Base-by-base conservation (phyloP, 1,284 basidiomycete species). In the Hemileia vastatrix region DNA sequence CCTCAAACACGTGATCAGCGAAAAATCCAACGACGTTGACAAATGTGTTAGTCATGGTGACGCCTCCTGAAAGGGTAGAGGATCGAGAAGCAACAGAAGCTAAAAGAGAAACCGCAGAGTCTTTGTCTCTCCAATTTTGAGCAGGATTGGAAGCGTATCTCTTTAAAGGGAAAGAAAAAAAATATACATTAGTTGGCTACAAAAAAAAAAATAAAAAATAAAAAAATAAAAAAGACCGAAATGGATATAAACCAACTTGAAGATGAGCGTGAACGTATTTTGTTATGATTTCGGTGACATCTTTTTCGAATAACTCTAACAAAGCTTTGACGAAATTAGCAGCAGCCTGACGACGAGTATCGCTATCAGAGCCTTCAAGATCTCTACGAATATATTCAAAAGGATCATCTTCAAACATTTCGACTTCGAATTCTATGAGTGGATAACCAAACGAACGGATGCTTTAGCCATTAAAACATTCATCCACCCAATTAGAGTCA, bases 21-120 rank as follows among this genome's bases (percentile, higher is more conserved):
- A 98, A 98, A 80, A 96, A 97, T 68, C 90, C 82, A 68, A 98
- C 88, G 23, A 98, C 87, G 74, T 98, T 87, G 27, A 98, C 88
- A 44, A 95, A 82, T 1, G 86, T 81, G 73, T 97, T 98, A 45
- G 87, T 91, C 18, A 88, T 88, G 0, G 93, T 95, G 27, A 96
- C 93, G 57, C 94, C 80, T 87, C 84, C 9, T 81, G 80, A 0
- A 48, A 36, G 31, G 23, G 94, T 96, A 5, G 87, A 87, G 3
- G 90, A 88, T 57, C 87, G 81, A 4, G 89, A 86, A 1, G 94
- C 94, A 64, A 97, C 84, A 1, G 90, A 90, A 5, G 89, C 91
- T 69, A 98, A 80, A 27, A 97, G 78, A 77, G 90, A 98, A 55
- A 97, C 86, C n/a, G 94, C 94, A 18, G 88, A 88, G 77, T 97